Base-by-base conservation (phyloP, 257 asterid genomes). In the Fraxinus cuspidata region DNA sequence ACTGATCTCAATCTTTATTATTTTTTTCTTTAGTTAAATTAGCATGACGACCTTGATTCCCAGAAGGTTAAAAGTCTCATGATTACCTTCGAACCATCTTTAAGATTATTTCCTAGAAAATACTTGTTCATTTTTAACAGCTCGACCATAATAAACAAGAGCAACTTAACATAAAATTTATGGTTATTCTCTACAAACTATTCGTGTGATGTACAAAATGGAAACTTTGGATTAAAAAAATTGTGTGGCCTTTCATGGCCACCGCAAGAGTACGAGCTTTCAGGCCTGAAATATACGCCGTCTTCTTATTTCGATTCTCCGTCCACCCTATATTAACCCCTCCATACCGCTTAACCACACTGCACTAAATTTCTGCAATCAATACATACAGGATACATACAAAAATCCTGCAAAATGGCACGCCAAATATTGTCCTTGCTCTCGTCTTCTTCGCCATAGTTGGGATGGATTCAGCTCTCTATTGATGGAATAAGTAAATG, bases 401-500 rank as follows among this genome's bases (percentile, higher is more conserved):
- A 53, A 60, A 21, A 60, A 21, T 60, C 19, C 18, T 21, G 6
- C 32, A n/a, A 34, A 70, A 83, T 86, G 89, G 86, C 83, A 71
- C 74, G 72, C 21, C 81, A 81, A n/a, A 23, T 70, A 2, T 84
- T 29, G 66, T 73, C 75, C 34, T 84, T 72, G 87, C 85, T 10
- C 70, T 86, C 21, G 8, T 81, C 65, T 77, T 86, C 71, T 79
- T 86, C 29, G 80, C 84, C 79, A 6, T 81, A 15, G 28, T 68
- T 7, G 77, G 77, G 23, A 72, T 84, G 37, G 80, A 63, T 4
- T 74, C 82, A 8, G 63, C 85, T 6, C n/a, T n/a, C n/a, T n/a
- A n/a, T n/a, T n/a, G n/a, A n/a, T n/a, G n/a, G n/a, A n/a, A n/a
- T n/a, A n/a, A n/a, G n/a, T n/a, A n/a, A n/a, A n/a, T n/a, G n/a